Percentiles rank a stretch among this genome's conserved stretches.
Evolutionary conservation across 495 filamentous ascomycete genomes (phyloP).

Genomic region (Aspergillus wentii): DNA sequence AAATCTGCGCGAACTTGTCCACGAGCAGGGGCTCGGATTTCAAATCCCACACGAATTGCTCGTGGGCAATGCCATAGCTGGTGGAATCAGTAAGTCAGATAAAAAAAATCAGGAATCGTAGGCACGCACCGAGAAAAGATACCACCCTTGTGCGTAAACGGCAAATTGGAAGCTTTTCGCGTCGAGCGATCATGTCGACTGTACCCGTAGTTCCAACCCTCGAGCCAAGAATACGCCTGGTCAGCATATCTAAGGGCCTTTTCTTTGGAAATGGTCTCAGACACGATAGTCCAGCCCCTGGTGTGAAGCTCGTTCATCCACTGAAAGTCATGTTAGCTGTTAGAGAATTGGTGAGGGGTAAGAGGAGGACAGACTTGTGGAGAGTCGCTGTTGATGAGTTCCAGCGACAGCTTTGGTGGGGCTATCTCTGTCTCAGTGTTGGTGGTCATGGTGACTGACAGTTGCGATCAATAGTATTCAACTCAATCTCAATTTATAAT

Average conservation of each 20-base stretch:
- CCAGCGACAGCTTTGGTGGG: too few relatives aligned
- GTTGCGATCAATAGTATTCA: too few relatives aligned
- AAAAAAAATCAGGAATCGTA: neutral
- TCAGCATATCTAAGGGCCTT: neutral
- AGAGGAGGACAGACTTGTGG: too few relatives aligned
- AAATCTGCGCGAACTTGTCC: constrained; percentile 18
- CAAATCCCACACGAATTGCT: constrained; percentile 31
- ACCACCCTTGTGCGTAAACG: neutral
- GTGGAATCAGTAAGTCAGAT: neutral
- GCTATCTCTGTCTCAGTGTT: too few relatives aligned
- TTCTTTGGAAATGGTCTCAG: neutral
- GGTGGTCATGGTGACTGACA: too few relatives aligned
- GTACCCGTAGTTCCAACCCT: constrained; percentile 11
- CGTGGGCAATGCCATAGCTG: constrained; percentile 15
- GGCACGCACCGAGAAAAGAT: neutral
- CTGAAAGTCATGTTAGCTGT: too few relatives aligned
- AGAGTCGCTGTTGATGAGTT: too few relatives aligned
- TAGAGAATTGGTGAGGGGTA: too few relatives aligned
- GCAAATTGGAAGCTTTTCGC: neutral
- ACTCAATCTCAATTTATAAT: too few relatives aligned
- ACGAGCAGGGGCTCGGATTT: constrained; percentile 18
- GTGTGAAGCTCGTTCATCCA: too few relatives aligned
- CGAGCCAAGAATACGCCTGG: neutral
- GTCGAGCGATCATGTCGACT: constrained; percentile 9
- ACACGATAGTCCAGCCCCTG: neutral